A percentile compares a stretch with the other conserved stretches of the same genome.
These are phyloP conservation scores for Ceratobasidium sp. DNA, from an alignment of 1,284 basidiomycete species.

Conservation along the genomic window DNA sequence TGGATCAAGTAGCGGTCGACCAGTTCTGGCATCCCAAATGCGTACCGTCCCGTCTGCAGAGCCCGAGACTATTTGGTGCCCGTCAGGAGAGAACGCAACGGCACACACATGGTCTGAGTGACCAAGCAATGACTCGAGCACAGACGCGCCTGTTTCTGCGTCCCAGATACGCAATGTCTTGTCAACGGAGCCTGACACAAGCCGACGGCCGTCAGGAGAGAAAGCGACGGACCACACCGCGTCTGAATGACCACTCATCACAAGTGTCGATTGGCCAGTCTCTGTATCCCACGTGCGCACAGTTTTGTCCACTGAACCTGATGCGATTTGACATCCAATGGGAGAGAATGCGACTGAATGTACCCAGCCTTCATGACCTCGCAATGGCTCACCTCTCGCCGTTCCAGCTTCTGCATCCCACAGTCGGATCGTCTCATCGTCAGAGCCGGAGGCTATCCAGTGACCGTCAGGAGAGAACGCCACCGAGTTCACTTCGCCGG, in stretches of 20 bases:
- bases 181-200: conserved; percentile 38
- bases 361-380: conserved; percentile 21
- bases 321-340: conserved; percentile 21
- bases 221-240: conserved; percentile 17
- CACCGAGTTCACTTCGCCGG: not conserved
- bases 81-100: conserved; percentile 23
- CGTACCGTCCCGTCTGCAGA: not conserved
- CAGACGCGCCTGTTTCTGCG: not conserved
- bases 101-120: not conserved
- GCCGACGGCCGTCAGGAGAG: conserved; percentile 33
- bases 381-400: not conserved
- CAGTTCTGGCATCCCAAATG: not conserved
- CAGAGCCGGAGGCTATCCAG: conserved; percentile 38
- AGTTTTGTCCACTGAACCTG: conserved; percentile 19
- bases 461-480: conserved; percentile 45
- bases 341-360: conserved; percentile 19
- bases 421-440: conserved; percentile 39
- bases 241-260: conserved; percentile 25
- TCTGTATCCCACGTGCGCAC: conserved; percentile 38
- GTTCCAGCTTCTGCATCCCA: conserved; percentile 37
- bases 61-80: conserved; percentile 10
- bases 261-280: not conserved
- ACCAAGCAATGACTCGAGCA: not conserved
- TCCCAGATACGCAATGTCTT: conserved; percentile 35
- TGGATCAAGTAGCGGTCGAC: not conserved